These are phyloP conservation scores for Erythrophleum fordii DNA, from an alignment of 306 rosid genomes.

Conservation along the genomic window DNA sequence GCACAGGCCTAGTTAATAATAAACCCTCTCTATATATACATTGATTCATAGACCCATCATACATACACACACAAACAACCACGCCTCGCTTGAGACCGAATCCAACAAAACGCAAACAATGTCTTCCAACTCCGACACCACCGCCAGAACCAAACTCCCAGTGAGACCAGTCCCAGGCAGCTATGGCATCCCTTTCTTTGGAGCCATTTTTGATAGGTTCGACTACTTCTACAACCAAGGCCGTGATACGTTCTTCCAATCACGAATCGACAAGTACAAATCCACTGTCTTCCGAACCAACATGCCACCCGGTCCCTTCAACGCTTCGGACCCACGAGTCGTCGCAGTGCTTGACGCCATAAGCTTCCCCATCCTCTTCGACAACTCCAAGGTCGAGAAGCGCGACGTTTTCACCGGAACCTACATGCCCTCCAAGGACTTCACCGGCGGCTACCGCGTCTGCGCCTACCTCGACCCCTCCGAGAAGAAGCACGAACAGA, in stretches of 20 bases:
- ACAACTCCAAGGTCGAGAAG: slow-evolving; percentile 69
- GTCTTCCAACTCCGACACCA: not conserved
- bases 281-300: slow-evolving; percentile 74
- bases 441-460: slow-evolving; percentile 68
- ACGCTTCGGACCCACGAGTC: slow-evolving; percentile 61
- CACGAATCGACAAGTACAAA: slow-evolving; percentile 46
- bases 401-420: slow-evolving; percentile 75
- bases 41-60: not conserved
- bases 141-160: not conserved
- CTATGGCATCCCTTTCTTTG: slow-evolving; percentile 19
- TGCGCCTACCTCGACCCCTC: slow-evolving; percentile 74
- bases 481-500: slow-evolving; percentile 55
- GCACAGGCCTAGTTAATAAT: too few relatives aligned
- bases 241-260: not conserved
- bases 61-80: not conserved
- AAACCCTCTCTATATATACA: not conserved
- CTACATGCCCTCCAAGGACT: slow-evolving; percentile 73
- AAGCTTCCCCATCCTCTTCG: slow-evolving; percentile 68
- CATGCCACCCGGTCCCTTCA: slow-evolving; percentile 84
- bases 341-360: slow-evolving; percentile 66
- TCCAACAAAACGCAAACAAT: not conserved
- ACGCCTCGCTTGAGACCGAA: not conserved
- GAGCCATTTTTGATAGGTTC: slow-evolving; percentile 7
- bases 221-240: slow-evolving; percentile 15
- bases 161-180: not conserved